phyloP scores from a whole-genome alignment of 2,329 filamentous ascomycete genomes.

The Penicillium sp. region DNA sequence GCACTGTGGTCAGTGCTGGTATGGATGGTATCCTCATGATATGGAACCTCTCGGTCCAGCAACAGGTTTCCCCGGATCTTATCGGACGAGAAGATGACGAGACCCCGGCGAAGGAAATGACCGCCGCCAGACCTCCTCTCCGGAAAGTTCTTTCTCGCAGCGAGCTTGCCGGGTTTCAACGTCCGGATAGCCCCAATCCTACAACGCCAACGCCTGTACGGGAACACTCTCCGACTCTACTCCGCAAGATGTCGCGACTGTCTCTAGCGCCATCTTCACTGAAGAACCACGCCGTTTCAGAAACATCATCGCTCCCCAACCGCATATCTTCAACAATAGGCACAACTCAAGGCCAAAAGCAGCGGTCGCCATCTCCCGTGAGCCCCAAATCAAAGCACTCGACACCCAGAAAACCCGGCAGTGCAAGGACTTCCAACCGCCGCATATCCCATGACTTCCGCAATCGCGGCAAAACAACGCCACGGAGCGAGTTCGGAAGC shows the following conservation, averaged over 20 bases:
- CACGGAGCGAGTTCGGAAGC: slow-evolving; percentile 46
- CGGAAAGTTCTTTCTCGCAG: slow-evolving; percentile 82
- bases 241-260: slow-evolving; percentile 57
- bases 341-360: slow-evolving; percentile 26
- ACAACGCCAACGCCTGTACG: slow-evolving; percentile 45
- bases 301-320: slow-evolving; percentile 34
- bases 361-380: slow-evolving; percentile 42
- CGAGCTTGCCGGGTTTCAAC: slow-evolving; percentile 76
- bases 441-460: slow-evolving; percentile 53
- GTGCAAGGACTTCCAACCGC: slow-evolving; percentile 35
- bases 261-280: slow-evolving; percentile 43
- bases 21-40: slow-evolving; percentile 82
- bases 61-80: slow-evolving; percentile 33
- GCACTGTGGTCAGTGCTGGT: slow-evolving; percentile 67
- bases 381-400: slow-evolving; percentile 33
- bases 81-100: slow-evolving; percentile 40
- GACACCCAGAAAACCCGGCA: slow-evolving; percentile 29
- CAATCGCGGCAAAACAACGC: slow-evolving; percentile 44
- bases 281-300: slow-evolving; percentile 33
- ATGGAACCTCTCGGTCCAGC: slow-evolving; percentile 54
- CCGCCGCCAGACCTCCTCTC: slow-evolving; percentile 68
- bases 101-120: slow-evolving; percentile 47
- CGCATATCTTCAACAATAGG: slow-evolving; percentile 33
- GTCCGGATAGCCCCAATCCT: slow-evolving; percentile 47
- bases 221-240: slow-evolving; percentile 50